phyloP scores from a whole-genome alignment of 768 basidiomycete genomes.

The Hygrophorus russula region DNA sequence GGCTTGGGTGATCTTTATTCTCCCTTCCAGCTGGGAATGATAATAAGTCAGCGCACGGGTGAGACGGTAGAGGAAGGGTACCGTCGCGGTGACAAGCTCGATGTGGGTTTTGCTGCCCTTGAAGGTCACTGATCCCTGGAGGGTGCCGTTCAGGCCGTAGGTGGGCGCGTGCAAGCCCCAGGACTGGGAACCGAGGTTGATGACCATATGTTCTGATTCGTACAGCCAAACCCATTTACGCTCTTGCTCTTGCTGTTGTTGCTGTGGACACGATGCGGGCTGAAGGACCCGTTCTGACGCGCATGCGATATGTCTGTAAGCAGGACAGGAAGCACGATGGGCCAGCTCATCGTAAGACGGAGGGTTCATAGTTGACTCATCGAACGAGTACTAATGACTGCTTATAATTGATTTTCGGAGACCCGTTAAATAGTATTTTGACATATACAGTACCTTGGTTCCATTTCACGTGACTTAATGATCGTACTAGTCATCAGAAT shows the following conservation, averaged over 20 bases:
- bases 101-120: conserved; percentile 23
- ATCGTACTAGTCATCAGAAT: no score
- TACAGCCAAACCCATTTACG: conserved; percentile 22
- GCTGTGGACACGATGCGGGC: neutral
- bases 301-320: conserved; percentile 18
- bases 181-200: conserved; percentile 28
- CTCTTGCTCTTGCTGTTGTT: conserved; percentile 9
- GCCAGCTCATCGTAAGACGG: conserved; percentile 5
- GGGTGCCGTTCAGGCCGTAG: conserved; percentile 29
- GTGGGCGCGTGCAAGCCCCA: conserved; percentile 27
- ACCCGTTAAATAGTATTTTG: no score
- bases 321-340: conserved; percentile 3
- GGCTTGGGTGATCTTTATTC: conserved; percentile 19
- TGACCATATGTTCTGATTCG: conserved; percentile 24
- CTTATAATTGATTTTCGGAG: no score
- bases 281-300: conserved; percentile 25
- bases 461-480: no score
- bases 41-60: neutral
- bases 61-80: conserved; percentile 8
- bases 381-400: no score
- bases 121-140: conserved; percentile 28
- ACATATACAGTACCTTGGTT: no score
- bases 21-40: conserved; percentile 24
- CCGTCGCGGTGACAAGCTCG: conserved; percentile 25
- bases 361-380: neutral